phyloP scores from a whole-genome alignment of 2,329 filamentous ascomycete species.

The Verticillium nonalfalfae region DNA sequence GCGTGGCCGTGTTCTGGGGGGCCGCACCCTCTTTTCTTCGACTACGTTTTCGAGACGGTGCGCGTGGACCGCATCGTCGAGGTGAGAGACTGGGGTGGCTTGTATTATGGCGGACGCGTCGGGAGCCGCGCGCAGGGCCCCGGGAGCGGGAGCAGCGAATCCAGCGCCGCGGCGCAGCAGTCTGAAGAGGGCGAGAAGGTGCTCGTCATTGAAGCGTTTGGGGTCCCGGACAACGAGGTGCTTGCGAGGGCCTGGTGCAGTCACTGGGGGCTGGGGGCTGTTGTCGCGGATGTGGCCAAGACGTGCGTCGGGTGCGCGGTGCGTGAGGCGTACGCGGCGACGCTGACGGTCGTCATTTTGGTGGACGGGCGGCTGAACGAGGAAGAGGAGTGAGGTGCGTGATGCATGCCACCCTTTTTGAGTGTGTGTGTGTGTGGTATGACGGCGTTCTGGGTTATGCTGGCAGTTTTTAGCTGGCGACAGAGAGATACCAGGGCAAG shows the following conservation, averaged over 20 bases:
- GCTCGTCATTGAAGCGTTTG: constrained; percentile 66
- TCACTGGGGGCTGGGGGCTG: constrained; percentile 65
- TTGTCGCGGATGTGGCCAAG: constrained; percentile 62
- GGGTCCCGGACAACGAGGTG: constrained; percentile 69
- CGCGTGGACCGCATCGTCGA: constrained; percentile 59
- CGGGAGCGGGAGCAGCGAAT: not conserved
- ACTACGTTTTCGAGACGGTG: constrained; percentile 56
- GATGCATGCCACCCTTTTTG: too few relatives aligned
- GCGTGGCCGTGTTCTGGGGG: constrained; percentile 59
- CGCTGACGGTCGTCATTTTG: constrained; percentile 65
- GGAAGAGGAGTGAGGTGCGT: constrained; percentile 27
- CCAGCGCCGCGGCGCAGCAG: constrained; percentile 8
- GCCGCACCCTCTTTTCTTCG: constrained; percentile 66
- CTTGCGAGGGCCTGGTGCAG: constrained; percentile 72
- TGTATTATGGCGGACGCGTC: constrained; percentile 19
- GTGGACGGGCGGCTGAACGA: constrained; percentile 45
- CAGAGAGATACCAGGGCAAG: not conserved
- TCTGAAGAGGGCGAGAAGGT: constrained; percentile 56
- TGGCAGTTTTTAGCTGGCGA: not conserved
- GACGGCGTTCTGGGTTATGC: not conserved
- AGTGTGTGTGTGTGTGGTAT: too few relatives aligned
- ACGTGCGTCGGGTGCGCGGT: constrained; percentile 72
- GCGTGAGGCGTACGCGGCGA: constrained; percentile 68
- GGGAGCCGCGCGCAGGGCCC: constrained; percentile 8
- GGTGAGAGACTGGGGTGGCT: constrained; percentile 58